phyloP scores from a whole-genome alignment of 306 rosid species.

The Malus asiatica region DNA sequence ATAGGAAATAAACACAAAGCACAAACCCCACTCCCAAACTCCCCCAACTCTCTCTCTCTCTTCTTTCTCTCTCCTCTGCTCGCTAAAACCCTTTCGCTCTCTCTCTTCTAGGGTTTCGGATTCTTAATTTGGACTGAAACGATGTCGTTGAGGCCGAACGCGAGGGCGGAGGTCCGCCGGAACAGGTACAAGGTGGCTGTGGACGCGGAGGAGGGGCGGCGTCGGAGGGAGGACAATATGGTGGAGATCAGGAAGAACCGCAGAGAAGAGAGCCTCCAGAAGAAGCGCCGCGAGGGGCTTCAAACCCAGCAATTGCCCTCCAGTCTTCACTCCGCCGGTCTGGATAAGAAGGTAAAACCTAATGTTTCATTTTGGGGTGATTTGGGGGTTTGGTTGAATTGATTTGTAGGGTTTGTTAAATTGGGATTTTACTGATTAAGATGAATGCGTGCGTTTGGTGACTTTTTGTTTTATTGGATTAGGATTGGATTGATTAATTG shows the following conservation, averaged over 20 bases:
- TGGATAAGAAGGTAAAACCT: slow-evolving; percentile 41
- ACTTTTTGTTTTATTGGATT: not conserved
- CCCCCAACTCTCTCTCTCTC: not conserved
- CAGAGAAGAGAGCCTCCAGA: slow-evolving; percentile 83
- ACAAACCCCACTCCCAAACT: not conserved
- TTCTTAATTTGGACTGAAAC: not conserved
- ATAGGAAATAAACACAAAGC: too few species aligned
- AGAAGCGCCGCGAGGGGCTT: slow-evolving; percentile 95
- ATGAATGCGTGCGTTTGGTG: not conserved
- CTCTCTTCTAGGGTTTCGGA: slow-evolving; percentile 15
- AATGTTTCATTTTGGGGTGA: not conserved
- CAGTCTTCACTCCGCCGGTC: slow-evolving; percentile 21
- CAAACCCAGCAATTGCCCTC: slow-evolving; percentile 48
- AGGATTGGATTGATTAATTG: not conserved
- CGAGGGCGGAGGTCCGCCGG: slow-evolving; percentile 89
- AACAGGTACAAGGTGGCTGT: slow-evolving; percentile 96
- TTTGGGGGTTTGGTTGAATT: not conserved
- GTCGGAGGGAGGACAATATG: slow-evolving; percentile 92
- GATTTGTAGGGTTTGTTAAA: not conserved
- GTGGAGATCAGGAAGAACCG: slow-evolving; percentile 98
- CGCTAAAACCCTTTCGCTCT: slow-evolving; percentile 18
- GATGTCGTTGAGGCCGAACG: slow-evolving; percentile 93
- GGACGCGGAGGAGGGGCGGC: slow-evolving; percentile 96
- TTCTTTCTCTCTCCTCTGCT: not conserved
- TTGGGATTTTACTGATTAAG: not conserved